Evolutionary conservation across 163 green algal genomes (phyloP), one percentile per base, ranked within the genome.

Genomic region (Trebouxia gelatinosa): DNA sequence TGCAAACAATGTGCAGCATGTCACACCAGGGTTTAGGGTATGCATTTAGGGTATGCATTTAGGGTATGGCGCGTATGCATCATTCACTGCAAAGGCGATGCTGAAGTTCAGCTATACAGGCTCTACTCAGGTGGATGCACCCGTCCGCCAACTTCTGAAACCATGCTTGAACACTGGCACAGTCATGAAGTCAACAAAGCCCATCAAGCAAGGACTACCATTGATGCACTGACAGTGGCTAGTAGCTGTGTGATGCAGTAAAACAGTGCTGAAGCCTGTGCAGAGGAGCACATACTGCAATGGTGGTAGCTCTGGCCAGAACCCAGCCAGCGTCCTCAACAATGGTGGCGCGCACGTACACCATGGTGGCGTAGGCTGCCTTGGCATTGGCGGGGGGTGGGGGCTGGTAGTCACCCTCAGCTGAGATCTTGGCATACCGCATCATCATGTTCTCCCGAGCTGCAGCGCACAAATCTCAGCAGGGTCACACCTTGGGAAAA

Each of bases 301-400:
- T 96, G 68, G 90, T 95, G 46, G 84, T 82, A 0, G 90, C 90
- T n/a, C 83, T 83, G 2, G 84, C 83, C 38, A 96, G 83, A 23
- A 84, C 72, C 19, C 74, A 77, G 13, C 87, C 88, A 40, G 84
- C 81, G 43, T 92, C 90, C 72, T 89, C 80, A 4, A 96, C 89
- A 50, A 96, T 93, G 80, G 91, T 90, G 2, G 92, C 87, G 2
- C 78, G 43, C 70, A 83, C 78, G 39, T 83, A 83, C 40, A 95
- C 89, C 91, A 97, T 95, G 46, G 92, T 97, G 23, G 88, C 88
- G 70, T 97, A 98, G 28, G 87, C 91, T 17, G 94, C 91, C 84
- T 97, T 97, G 67, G 83, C 64, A 88, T 98, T 98, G 58, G 86
- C 85, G n/a, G 90, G 81, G 6, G 94, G 93, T 0, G 94, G 94